Evolutionary conservation across 495 filamentous ascomycete species (phyloP).

Genomic region (Articulospora tetracladia): DNA sequence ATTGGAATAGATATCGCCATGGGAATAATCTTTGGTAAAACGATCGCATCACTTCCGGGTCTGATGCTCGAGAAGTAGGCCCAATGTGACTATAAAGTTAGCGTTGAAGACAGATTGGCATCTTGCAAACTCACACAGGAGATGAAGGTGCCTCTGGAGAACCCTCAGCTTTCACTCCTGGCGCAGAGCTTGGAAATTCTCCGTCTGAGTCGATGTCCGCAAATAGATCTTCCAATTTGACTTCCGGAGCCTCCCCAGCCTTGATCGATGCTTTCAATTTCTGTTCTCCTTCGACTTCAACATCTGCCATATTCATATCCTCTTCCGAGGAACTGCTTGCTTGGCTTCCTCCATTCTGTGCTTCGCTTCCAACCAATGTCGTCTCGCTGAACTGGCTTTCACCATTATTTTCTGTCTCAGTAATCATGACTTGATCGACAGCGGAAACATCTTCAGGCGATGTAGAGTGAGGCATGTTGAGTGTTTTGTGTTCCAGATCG

Average conservation of each 20-base stretch:
- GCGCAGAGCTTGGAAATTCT: conserved; percentile 62
- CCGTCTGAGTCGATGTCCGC: conserved; percentile 74
- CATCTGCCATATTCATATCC: conserved; percentile 35
- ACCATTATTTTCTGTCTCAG: background rate
- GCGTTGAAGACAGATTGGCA: background rate
- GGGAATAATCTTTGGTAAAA: conserved; percentile 98
- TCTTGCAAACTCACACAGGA: conserved; percentile 32
- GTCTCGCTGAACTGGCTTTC: background rate
- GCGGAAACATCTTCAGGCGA: background rate
- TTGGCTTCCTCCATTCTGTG: conserved; percentile 15
- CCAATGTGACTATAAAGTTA: conserved; percentile 18
- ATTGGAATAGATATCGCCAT: conserved; percentile 93
- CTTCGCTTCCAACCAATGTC: conserved; percentile 9
- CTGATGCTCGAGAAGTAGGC: conserved; percentile 41
- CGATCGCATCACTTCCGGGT: conserved; percentile 77
- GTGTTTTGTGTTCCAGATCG: too few relatives aligned
- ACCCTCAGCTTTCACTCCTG: conserved; percentile 37
- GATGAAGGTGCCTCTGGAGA: conserved; percentile 38
- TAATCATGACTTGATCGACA: background rate
- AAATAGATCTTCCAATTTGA: conserved; percentile 79
- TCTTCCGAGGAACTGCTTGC: conserved; percentile 6
- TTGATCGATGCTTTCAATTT: conserved; percentile 27
- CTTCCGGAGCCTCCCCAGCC: conserved; percentile 20
- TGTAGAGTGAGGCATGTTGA: background rate
- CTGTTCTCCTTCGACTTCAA: conserved; percentile 17